A percentile compares a stretch with the other conserved stretches of the same genome.
Conservation (phyloP, 2,329 filamentous ascomycete species). For the Trichoderma pleuroti region DNA sequence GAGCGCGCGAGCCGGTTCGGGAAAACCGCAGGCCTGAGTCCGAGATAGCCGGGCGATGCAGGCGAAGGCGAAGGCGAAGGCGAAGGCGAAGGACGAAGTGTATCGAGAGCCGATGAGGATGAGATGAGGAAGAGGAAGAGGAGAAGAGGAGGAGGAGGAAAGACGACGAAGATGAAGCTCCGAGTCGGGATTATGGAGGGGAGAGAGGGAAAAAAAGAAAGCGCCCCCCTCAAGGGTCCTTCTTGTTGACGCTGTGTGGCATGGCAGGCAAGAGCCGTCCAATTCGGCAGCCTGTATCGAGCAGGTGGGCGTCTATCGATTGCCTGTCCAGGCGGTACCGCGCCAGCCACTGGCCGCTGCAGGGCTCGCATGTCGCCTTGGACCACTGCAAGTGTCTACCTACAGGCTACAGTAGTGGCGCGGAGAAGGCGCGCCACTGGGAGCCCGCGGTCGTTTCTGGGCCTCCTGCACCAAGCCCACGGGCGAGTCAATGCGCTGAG, state of each 20-base stretch:
- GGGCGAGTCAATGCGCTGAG: not conserved
- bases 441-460: slow-evolving; percentile 23
- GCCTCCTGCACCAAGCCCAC: not conserved
- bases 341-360: not conserved
- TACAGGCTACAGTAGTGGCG: too few species aligned
- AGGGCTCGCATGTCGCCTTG: not conserved
- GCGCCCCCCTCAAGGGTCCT: not conserved
- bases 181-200: not conserved
- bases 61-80: not conserved
- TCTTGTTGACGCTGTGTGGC: not conserved
- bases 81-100: not conserved
- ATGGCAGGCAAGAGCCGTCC: not conserved
- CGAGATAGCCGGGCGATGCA: slow-evolving; percentile 13
- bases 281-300: slow-evolving; percentile 13
- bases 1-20: not conserved
- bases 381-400: not conserved
- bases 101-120: not conserved
- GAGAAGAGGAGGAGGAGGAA: not conserved
- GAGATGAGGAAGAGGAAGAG: not conserved
- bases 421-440: not conserved
- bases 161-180: not conserved
- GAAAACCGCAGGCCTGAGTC: not conserved
- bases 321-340: not conserved
- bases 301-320: slow-evolving; percentile 6
- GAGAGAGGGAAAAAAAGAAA: not conserved